A percentile compares a stretch with the other conserved stretches of the same genome.
Evolutionary conservation across 2,329 filamentous ascomycete genomes (phyloP).

Genomic region (Diaporthe vexans): DNA sequence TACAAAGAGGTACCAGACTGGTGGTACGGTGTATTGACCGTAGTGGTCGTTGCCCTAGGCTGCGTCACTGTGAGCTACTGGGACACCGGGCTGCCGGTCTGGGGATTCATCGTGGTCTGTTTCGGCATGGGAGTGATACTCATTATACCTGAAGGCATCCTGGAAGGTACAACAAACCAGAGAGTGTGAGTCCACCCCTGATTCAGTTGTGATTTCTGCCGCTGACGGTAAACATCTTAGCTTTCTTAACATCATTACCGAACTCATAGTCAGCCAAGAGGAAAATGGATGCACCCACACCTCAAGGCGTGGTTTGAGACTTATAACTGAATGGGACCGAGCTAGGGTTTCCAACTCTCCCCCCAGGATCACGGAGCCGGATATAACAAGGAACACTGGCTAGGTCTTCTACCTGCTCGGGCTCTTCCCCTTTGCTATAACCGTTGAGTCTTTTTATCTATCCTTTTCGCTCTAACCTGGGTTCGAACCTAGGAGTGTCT

Average conservation of each 20-base stretch:
- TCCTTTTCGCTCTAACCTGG: no score
- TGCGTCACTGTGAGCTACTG: conserved; percentile 48
- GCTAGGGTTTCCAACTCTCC: no score
- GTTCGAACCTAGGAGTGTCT: no score
- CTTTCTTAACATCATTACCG: conserved; percentile 52
- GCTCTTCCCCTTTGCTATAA: no score
- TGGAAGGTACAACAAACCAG: conserved; percentile 50
- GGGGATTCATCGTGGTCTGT: conserved; percentile 49
- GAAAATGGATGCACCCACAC: no score
- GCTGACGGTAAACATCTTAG: not conserved
- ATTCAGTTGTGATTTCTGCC: not conserved
- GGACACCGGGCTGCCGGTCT: conserved; percentile 49
- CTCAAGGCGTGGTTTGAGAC: no score
- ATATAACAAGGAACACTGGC: no score
- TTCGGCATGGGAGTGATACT: conserved; percentile 46
- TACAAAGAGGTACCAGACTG: conserved; percentile 56
- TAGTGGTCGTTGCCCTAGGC: conserved; percentile 51
- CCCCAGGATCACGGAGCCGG: no score
- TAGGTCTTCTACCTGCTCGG: no score
- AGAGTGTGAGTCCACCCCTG: conserved; percentile 40
- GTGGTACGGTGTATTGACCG: conserved; percentile 55
- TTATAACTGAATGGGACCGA: no score
- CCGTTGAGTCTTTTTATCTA: no score
- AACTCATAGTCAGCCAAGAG: no score
- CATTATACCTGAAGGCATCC: conserved; percentile 45